Percentiles rank a stretch among this genome's conserved stretches.
phyloP scores from a whole-genome alignment of 352 stramenopile genomes.

The Phytophthora crassamura region DNA sequence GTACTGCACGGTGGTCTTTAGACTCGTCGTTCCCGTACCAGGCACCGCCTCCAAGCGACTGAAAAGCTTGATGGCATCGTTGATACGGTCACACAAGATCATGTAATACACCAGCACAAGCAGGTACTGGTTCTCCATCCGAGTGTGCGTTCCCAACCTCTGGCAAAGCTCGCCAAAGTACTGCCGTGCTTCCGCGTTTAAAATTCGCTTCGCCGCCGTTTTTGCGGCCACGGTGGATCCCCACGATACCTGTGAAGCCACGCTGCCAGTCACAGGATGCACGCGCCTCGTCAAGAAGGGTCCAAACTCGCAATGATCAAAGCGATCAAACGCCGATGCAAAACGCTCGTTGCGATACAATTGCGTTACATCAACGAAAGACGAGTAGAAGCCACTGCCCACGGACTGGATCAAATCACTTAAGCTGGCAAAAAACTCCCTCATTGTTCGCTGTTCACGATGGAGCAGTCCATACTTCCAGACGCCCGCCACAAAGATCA shows the following conservation, averaged over 20 bases:
- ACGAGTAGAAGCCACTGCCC: constrained; percentile 42
- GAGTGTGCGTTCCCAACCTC: constrained; percentile 35
- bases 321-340: constrained; percentile 25
- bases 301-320: constrained; percentile 59
- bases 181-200: constrained; percentile 45
- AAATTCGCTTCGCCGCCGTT: constrained; percentile 31
- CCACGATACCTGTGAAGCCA: constrained; percentile 12
- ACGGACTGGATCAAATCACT: constrained; percentile 25
- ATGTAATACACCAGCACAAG: constrained; percentile 61
- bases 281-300: constrained; percentile 50
- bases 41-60: constrained; percentile 22
- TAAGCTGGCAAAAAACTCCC: constrained; percentile 36
- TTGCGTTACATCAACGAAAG: constrained; percentile 24
- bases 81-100: constrained; percentile 52
- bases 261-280: constrained; percentile 40
- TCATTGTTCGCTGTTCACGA: constrained; percentile 45
- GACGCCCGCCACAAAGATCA: constrained; percentile 45
- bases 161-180: constrained; percentile 57
- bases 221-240: constrained; percentile 1
- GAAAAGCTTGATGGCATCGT: constrained; percentile 47
- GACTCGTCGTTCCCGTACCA: not conserved
- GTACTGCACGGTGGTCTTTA: constrained; percentile 49
- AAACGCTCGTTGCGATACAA: constrained; percentile 46
- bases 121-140: constrained; percentile 35
- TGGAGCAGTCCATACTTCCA: constrained; percentile 66